Evolutionary conservation across 2,329 filamentous ascomycete genomes (phyloP).

Genomic region (Penicillium frequentans): DNA sequence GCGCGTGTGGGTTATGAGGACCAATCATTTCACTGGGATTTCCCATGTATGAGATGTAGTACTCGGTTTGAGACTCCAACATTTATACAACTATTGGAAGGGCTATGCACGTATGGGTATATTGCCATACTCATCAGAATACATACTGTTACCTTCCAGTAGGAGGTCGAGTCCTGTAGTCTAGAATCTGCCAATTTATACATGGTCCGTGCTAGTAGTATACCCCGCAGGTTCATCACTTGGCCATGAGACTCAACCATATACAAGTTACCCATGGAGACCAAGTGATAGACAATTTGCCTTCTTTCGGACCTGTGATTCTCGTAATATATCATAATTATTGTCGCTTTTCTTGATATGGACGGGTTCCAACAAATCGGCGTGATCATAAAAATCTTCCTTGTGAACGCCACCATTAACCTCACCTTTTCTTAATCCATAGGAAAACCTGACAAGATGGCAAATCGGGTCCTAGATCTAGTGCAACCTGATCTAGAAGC

Average conservation of each 20-base stretch:
- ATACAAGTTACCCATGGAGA: too few relatives aligned
- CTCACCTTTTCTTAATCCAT: neutral
- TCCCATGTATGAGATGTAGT: neutral
- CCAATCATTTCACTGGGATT: neutral
- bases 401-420: neutral
- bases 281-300: too few relatives aligned
- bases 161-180: too few relatives aligned
- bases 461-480: neutral
- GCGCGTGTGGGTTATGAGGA: neutral
- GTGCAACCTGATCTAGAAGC: neutral
- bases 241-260: too few relatives aligned
- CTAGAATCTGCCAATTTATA: neutral
- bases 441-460: neutral
- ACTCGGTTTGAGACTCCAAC: neutral
- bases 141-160: too few relatives aligned
- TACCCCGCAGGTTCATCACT: neutral
- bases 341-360: neutral
- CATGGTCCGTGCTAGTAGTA: neutral
- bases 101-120: neutral
- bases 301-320: neutral
- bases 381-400: neutral
- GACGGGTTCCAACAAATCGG: neutral
- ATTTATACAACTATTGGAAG: neutral
- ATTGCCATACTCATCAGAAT: too few relatives aligned
- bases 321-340: neutral